Evolutionary conservation across 2,329 filamentous ascomycete species (phyloP).

Genomic region (Monascus ruber): DNA sequence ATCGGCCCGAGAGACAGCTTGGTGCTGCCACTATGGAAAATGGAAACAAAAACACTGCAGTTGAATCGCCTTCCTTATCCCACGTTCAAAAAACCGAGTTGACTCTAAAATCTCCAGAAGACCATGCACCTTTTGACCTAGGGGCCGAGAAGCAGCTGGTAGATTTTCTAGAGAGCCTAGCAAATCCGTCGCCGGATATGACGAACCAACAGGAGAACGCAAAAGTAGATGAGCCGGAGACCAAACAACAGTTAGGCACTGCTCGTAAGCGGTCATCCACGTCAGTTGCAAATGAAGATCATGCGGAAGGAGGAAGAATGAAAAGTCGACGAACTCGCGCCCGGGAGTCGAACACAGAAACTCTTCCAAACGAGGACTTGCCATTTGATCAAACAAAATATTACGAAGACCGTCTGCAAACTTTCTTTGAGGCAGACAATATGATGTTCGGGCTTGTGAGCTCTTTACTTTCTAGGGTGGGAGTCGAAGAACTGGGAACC

Average conservation of each 20-base stretch:
- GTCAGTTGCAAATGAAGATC: slow-evolving; percentile 47
- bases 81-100: slow-evolving; percentile 6
- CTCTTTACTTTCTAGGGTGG: slow-evolving; percentile 41
- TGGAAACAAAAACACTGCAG: slow-evolving; percentile 4
- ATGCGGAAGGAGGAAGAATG: slow-evolving; percentile 42
- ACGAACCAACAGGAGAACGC: slow-evolving; percentile 11
- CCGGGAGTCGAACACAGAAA: slow-evolving; percentile 44
- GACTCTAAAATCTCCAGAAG: slow-evolving; percentile 13
- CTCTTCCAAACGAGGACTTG: slow-evolving; percentile 34
- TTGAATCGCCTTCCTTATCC: slow-evolving; percentile 3
- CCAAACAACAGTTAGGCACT: slow-evolving; percentile 24
- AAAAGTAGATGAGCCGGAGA: slow-evolving; percentile 12
- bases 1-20: slow-evolving; percentile 4
- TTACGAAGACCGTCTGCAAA: slow-evolving; percentile 43
- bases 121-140: slow-evolving; percentile 24
- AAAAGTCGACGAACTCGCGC: slow-evolving; percentile 52
- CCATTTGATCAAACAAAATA: slow-evolving; percentile 43
- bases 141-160: slow-evolving; percentile 26
- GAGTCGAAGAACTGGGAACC: slow-evolving; percentile 35
- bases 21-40: slow-evolving; percentile 10
- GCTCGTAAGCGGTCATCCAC: slow-evolving; percentile 51
- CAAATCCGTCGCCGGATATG: slow-evolving; percentile 10
- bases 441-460: slow-evolving; percentile 45
- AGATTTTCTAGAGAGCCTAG: slow-evolving; percentile 23
- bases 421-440: slow-evolving; percentile 45